A percentile compares a stretch with the other conserved stretches of the same genome.
phyloP scores from a whole-genome alignment of 2,329 filamentous ascomycete species.

The Colletotrichum sp. region DNA sequence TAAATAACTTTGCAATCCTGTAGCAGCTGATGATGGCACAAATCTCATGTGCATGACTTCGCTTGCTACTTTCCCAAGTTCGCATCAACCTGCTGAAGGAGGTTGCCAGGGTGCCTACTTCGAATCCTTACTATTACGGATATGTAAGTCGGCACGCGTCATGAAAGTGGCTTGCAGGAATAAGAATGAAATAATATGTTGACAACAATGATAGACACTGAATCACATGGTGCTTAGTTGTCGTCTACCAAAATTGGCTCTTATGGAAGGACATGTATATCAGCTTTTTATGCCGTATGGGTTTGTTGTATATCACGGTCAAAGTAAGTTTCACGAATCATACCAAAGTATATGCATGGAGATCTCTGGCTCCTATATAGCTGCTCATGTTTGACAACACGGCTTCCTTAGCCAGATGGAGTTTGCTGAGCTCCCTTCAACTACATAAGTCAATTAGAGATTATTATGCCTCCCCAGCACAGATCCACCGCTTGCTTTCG shows the following conservation, averaged over 20 bases:
- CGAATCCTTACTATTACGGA: neutral
- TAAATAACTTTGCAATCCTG: neutral
- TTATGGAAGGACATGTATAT: neutral
- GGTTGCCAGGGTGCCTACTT: neutral
- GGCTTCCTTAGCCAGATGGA: neutral
- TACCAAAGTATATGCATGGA: neutral
- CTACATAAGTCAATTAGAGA: neutral
- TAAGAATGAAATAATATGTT: neutral
- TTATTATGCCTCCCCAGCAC: neutral
- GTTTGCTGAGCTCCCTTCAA: neutral
- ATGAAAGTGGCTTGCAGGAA: neutral
- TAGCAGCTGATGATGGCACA: neutral
- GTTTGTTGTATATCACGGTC: neutral
- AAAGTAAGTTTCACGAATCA: rapidly evolving
- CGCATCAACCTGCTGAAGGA: neutral
- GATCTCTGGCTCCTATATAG: neutral
- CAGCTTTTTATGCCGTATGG: neutral
- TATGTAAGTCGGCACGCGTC: neutral
- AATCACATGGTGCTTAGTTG: neutral
- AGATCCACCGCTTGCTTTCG: no score
- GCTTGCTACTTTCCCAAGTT: neutral
- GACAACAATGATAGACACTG: neutral
- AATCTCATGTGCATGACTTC: neutral
- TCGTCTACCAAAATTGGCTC: neutral
- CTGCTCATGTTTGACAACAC: neutral